A percentile compares a stretch with the other conserved stretches of the same genome.
Conservation (phyloP, 495 filamentous ascomycete genomes). For the Neurospora sp. region DNA sequence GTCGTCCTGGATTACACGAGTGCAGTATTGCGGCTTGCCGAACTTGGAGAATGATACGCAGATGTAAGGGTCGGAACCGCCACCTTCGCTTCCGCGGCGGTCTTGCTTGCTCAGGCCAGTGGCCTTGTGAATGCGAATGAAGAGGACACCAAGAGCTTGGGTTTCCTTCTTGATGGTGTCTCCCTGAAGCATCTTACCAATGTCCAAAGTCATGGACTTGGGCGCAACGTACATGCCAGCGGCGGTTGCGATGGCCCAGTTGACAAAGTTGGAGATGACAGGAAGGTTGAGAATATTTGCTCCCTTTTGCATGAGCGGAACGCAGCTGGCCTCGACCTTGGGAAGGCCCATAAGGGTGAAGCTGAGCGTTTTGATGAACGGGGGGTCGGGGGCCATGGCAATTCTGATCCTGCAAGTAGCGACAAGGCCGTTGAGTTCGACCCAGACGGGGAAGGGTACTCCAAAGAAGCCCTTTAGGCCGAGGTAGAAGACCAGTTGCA, state of each 20-base stretch:
- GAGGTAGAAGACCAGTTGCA: conserved; percentile 86
- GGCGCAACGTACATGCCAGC: conserved; percentile 88
- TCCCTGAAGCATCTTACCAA: conserved; percentile 80
- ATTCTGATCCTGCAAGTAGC: conserved; percentile 76
- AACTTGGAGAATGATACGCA: conserved; percentile 66
- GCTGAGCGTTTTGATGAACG: conserved; percentile 83
- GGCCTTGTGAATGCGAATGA: conserved; percentile 84
- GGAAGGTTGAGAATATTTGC: conserved; percentile 90
- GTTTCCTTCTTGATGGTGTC: conserved; percentile 87
- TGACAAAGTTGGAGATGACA: conserved; percentile 91
- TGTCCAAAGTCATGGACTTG: conserved; percentile 89
- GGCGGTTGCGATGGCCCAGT: conserved; percentile 85
- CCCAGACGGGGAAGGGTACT: conserved; percentile 80
- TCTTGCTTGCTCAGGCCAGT: conserved; percentile 87
- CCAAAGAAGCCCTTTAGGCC: conserved; percentile 80
- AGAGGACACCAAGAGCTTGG: conserved; percentile 74
- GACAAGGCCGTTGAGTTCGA: conserved; percentile 76
- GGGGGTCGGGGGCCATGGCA: conserved; percentile 77
- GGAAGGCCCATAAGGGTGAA: conserved; percentile 90
- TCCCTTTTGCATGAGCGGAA: conserved; percentile 79
- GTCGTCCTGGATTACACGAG: conserved; percentile 87
- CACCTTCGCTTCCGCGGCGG: conserved; percentile 65
- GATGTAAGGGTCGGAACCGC: conserved; percentile 92
- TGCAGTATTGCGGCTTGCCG: conserved; percentile 96
- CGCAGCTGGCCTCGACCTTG: conserved; percentile 81